Conservation (phyloP, 164 flowering plant species). For the Dillenia turbinata region DNA sequence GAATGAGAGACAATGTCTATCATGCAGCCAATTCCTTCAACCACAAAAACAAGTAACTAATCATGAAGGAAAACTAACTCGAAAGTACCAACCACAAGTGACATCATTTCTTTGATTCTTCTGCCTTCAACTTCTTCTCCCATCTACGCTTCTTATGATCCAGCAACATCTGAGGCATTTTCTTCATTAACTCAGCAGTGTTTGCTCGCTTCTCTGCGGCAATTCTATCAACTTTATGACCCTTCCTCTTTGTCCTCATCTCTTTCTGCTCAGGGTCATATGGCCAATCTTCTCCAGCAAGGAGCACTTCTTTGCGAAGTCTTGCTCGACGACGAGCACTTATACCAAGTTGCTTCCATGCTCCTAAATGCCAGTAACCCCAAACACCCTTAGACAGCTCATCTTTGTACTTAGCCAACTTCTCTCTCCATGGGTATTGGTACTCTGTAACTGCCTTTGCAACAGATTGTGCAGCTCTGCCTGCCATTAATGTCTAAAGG, state of each 20-base stretch:
- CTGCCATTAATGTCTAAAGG: slow-evolving; percentile 36
- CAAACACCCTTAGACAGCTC: slow-evolving; percentile 88
- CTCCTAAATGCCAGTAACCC: slow-evolving; percentile 93
- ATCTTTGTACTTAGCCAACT: slow-evolving; percentile 58
- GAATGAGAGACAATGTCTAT: too few relatives aligned
- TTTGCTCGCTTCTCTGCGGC: slow-evolving; percentile 77
- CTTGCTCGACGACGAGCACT: slow-evolving; percentile 80
- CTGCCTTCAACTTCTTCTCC: slow-evolving; percentile 92
- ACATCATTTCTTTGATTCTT: slow-evolving; percentile 39
- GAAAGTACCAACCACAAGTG: too few relatives aligned
- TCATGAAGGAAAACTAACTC: too few relatives aligned
- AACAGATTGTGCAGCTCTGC: slow-evolving; percentile 49
- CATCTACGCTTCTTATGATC: slow-evolving; percentile 88
- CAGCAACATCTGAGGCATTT: slow-evolving; percentile 80
- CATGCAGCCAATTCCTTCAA: too few relatives aligned
- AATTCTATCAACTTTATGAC: slow-evolving; percentile 80
- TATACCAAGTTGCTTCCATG: slow-evolving; percentile 77
- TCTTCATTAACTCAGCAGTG: slow-evolving; percentile 80
- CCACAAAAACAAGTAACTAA: too few relatives aligned
- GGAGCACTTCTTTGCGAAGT: slow-evolving; percentile 83
- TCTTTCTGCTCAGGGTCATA: slow-evolving; percentile 84
- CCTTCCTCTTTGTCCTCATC: slow-evolving; percentile 78
- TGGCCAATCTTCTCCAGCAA: slow-evolving; percentile 83
- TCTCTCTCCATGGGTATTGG: slow-evolving; percentile 84
- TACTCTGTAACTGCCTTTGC: slow-evolving; percentile 51